These are phyloP conservation scores for Leccinellum albellum DNA, from an alignment of 768 basidiomycete species.

Conservation along the genomic window DNA sequence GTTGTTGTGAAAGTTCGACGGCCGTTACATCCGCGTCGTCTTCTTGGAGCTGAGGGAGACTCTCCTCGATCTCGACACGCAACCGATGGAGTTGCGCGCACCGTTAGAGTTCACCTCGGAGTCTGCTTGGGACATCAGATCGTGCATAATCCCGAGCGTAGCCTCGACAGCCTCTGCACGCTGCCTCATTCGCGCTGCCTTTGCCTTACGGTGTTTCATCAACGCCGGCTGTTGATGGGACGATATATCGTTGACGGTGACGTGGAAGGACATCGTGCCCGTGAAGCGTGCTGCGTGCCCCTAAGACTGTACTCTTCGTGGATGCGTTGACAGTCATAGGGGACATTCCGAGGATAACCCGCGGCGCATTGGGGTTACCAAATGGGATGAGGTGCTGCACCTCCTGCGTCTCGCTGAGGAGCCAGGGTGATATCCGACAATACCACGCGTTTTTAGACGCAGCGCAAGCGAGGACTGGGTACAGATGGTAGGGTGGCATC, in stretches of 20 bases:
- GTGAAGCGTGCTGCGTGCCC: conserved; percentile 61
- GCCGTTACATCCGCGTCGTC: no score
- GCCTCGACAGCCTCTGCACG: no score
- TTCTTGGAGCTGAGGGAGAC: no score
- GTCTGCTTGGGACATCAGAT: no score
- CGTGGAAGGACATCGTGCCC: conserved; percentile 94
- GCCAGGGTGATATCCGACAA: conserved; percentile 93
- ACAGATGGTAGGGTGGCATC: conserved; percentile 76
- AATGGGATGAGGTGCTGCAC: conserved; percentile 69
- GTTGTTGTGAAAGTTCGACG: no score
- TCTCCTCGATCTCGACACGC: no score
- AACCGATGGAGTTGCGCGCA: no score
- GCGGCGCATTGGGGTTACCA: conserved; percentile 49
- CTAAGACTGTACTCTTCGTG: no score
- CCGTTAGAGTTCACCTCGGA: no score
- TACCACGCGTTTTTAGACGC: conserved; percentile 87
- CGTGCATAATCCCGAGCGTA: no score
- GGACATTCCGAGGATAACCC: conserved; percentile 85
- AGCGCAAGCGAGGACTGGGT: conserved; percentile 86
- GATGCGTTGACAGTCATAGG: conserved; percentile 85
- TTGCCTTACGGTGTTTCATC: conserved; percentile 79
- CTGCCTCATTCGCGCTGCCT: no score
- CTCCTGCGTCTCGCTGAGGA: conserved; percentile 62
- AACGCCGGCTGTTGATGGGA: conserved; percentile 93
- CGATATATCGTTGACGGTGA: conserved; percentile 91